Conservation (phyloP, 495 filamentous ascomycete species). For the Neurospora cerealis region DNA sequence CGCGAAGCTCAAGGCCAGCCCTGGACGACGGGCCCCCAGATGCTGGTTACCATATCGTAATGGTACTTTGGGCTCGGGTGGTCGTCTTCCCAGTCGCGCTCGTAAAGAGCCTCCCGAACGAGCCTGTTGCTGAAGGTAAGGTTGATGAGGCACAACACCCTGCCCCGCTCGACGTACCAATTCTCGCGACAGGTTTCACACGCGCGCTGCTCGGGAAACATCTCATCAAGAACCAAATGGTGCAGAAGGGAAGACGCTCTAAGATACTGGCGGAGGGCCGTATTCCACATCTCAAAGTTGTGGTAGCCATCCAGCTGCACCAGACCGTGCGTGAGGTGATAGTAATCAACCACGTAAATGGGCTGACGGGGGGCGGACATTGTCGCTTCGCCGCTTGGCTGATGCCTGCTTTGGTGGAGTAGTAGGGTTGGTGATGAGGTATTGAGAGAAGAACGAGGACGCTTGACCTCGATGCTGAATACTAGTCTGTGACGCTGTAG, state of each 20-base stretch:
- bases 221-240: not conserved
- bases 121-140: not conserved
- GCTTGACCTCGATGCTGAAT: not conserved
- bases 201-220: not conserved
- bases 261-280: not conserved
- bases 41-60: not conserved
- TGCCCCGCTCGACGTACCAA: not conserved
- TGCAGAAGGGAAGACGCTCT: not conserved
- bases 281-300: not conserved
- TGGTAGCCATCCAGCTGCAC: not conserved
- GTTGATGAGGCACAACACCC: not conserved
- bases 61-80: not conserved
- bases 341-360: not conserved
- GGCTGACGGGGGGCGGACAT: not conserved
- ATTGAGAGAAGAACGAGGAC: not conserved
- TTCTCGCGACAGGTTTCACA: not conserved
- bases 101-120: not conserved
- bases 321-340: not conserved
- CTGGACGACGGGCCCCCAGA: not conserved
- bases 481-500: not conserved
- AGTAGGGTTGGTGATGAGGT: not conserved
- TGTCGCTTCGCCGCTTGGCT: not conserved
- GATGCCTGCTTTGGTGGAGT: not conserved
- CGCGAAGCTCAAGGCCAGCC: not conserved
- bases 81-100: not conserved